phyloP scores from a whole-genome alignment of 768 basidiomycete genomes.

The Suillus clintonianus region DNA sequence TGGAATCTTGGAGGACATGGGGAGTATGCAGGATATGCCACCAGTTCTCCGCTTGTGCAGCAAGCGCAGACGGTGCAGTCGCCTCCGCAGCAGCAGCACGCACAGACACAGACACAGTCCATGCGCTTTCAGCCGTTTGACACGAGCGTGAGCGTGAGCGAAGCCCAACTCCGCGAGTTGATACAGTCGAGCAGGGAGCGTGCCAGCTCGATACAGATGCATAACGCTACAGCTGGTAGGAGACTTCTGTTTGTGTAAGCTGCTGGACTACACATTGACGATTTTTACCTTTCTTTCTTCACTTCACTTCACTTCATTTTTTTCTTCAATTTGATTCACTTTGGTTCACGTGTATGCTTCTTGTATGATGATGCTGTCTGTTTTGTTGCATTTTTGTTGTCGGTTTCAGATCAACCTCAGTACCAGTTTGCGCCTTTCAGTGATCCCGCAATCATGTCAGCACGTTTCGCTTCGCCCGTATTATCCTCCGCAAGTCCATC shows the following conservation, averaged over 20 bases:
- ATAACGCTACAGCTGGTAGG: conserved; percentile 48
- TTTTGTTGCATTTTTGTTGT: conserved; percentile 20
- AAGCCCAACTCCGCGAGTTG: conserved; percentile 76
- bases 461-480: conserved; percentile 53
- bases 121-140: conserved; percentile 60
- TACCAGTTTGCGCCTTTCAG: conserved; percentile 48
- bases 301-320: conserved; percentile 26
- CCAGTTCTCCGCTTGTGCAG: conserved; percentile 48
- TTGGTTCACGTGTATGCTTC: conserved; percentile 11
- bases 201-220: conserved; percentile 34
- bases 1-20: conserved; percentile 48
- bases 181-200: conserved; percentile 71
- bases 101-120: conserved; percentile 17
- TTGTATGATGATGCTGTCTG: conserved; percentile 6
- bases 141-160: conserved; percentile 55
- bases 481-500: conserved; percentile 18
- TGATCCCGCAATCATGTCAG: conserved; percentile 83
- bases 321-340: conserved; percentile 23
- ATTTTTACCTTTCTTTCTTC: conserved; percentile 34
- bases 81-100: conserved; percentile 35
- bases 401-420: conserved; percentile 37
- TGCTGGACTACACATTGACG: conserved; percentile 11
- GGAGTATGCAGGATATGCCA: conserved; percentile 44
- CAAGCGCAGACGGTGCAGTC: conserved; percentile 41
- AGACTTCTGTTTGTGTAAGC: conserved; percentile 44